Percentiles rank a stretch among this genome's conserved stretches.
phyloP scores from a whole-genome alignment of 2,329 filamentous ascomycete species.

The Thermoascus crustaceus region DNA sequence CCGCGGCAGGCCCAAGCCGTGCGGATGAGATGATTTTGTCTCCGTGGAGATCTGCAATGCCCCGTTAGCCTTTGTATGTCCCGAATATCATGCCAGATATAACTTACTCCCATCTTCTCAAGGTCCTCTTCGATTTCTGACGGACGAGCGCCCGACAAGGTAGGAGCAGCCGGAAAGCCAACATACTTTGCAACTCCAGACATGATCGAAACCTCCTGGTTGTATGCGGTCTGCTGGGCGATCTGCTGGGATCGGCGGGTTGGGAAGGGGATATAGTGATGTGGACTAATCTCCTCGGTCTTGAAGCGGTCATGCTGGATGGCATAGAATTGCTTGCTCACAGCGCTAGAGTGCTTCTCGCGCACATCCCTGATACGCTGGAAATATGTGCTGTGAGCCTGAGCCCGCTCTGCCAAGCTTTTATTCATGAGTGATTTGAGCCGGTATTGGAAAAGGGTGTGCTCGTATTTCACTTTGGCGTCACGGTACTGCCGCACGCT shows the following conservation, averaged over 20 bases:
- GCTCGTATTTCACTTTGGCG: conserved; percentile 69
- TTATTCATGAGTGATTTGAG: conserved; percentile 64
- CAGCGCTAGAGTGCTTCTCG: conserved; percentile 67
- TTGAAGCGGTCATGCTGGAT: conserved; percentile 83
- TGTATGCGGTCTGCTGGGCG: conserved; percentile 81
- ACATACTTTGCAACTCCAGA: conserved; percentile 89
- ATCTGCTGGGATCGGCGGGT: conserved; percentile 69
- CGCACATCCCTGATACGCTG: conserved; percentile 77
- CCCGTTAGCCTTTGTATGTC: conserved; percentile 7
- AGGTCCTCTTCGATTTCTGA: conserved; percentile 79
- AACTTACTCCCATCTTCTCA: conserved; percentile 75
- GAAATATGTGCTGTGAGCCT: conserved; percentile 84
- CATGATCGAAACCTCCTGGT: conserved; percentile 85
- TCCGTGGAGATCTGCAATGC: conserved; percentile 22
- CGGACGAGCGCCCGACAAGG: conserved; percentile 63
- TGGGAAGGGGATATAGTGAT: conserved; percentile 75
- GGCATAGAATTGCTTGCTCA: conserved; percentile 86
- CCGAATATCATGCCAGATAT: conserved; percentile 5
- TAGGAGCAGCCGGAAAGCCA: conserved; percentile 90
- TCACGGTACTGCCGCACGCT: conserved; percentile 75
- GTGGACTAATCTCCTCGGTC: conserved; percentile 66
- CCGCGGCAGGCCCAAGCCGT: conserved; percentile 23
- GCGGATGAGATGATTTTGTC: conserved; percentile 14
- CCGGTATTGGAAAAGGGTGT: conserved; percentile 65
- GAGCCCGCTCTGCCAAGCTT: conserved; percentile 71